Base-by-base conservation (phyloP, 352 stramenopile species). In the Phytophthora quininea region DNA sequence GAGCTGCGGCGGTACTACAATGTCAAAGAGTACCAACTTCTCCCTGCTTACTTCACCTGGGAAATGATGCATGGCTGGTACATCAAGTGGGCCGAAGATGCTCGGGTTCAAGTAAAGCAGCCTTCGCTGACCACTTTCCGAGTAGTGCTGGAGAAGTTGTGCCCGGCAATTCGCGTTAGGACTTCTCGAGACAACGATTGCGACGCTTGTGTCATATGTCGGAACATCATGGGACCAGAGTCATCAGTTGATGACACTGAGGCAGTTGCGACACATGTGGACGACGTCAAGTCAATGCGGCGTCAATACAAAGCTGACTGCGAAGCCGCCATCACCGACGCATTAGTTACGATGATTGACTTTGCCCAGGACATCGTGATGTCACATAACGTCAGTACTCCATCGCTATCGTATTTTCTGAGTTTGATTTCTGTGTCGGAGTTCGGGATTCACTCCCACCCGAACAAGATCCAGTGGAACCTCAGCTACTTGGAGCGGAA, bases 171-270 rank as follows among this genome's bases (percentile, higher is more conserved):
- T 37, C 30, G 38, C 4, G 64, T 64, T 32, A 6, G 46, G 3
- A 60, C 57, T 29, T 24, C 58, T 14, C 53, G 53, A 0, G 52
- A 62, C 58, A 73, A 67, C 30, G 58, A 62, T 1, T 68, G 58
- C 40, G 48, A 64, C 63, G 62, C 43, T 53, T 64, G 4, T 64
- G 58, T 48, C 37, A 64, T 68, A 33, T 64, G 58, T n/a, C 11
- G 43, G 3, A 62, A 63, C 40, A 31, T 43, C 5, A 61, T 67
- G 33, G 32, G 46, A 4, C 33, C 29, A 19, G 14, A 30, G 3
- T 46, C 48, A 30, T 45, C 38, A 5, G 48, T 46, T 4, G 47
- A 64, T 2, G 46, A 63, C n/a, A 67, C 53, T 14, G 57, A 67
- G 30, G 46, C 31, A 12, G 19, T 72, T 29, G 38, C 35, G 10